A percentile compares a stretch with the other conserved stretches of the same genome.
phyloP scores from a whole-genome alignment of 1,284 basidiomycete genomes.

The Gastroboletus turbinatus region DNA sequence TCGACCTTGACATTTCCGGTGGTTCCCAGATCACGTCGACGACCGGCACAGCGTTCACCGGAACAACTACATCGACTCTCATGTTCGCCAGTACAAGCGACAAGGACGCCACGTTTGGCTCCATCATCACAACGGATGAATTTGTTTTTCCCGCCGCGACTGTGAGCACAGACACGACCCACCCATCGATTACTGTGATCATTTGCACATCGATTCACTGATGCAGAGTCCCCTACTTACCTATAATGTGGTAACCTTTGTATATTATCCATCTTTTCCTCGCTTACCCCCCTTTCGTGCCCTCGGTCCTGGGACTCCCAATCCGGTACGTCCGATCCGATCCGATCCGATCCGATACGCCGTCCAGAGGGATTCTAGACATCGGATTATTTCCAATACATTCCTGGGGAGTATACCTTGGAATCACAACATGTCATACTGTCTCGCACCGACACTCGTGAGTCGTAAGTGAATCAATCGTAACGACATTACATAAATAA shows the following conservation, averaged over 20 bases:
- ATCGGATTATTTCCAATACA: neutral
- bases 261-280: neutral
- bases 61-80: conserved; percentile 18
- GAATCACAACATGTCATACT: too few species aligned
- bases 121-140: neutral
- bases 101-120: conserved; percentile 6
- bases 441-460: too few species aligned
- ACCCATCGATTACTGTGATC: neutral
- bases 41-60: neutral
- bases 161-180: neutral
- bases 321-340: neutral
- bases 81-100: neutral
- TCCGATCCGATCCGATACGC: neutral
- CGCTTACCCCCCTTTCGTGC: neutral
- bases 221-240: neutral
- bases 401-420: too few species aligned
- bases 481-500: neutral
- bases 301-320: too few species aligned
- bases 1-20: conserved; percentile 20
- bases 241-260: neutral
- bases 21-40: conserved; percentile 7
- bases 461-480: neutral
- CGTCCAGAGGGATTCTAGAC: neutral
- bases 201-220: neutral
- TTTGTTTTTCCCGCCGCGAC: neutral